phyloP scores from a whole-genome alignment of 257 asterid genomes.

The Prunella vulgaris region DNA sequence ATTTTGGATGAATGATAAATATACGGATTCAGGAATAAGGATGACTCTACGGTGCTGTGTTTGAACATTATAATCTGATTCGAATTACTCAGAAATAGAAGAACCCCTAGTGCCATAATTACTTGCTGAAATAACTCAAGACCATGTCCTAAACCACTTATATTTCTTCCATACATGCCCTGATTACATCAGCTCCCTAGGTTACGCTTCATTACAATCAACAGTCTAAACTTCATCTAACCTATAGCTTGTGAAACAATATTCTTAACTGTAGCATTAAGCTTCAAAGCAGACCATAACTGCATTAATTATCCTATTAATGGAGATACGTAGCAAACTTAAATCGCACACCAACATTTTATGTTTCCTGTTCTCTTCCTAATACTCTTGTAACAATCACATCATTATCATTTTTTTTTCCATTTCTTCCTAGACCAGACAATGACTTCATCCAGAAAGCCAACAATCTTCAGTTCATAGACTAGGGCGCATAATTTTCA shows the following conservation, averaged over 20 bases:
- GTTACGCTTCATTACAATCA: neutral
- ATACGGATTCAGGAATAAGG: neutral
- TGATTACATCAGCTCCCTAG: neutral
- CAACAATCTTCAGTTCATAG: neutral
- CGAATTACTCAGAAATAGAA: neutral
- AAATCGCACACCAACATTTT: neutral
- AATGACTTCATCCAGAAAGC: conserved; percentile 4
- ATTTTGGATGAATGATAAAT: neutral
- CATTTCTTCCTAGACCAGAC: neutral
- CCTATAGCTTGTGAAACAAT: neutral
- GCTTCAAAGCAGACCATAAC: neutral
- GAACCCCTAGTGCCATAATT: neutral
- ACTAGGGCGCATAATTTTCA: neutral
- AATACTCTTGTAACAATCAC: neutral
- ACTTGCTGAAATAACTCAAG: neutral
- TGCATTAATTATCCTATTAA: neutral
- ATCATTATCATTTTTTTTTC: neutral
- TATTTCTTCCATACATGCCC: too few species aligned
- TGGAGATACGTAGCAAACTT: neutral
- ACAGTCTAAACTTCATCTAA: neutral
- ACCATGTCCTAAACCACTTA: too few species aligned
- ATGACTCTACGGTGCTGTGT: neutral
- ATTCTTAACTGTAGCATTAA: neutral
- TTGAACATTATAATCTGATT: neutral
- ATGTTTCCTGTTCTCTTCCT: neutral